These are phyloP conservation scores for Ceratobasidium sp. DNA, from an alignment of 1,284 basidiomycete genomes.

Conservation along the genomic window DNA sequence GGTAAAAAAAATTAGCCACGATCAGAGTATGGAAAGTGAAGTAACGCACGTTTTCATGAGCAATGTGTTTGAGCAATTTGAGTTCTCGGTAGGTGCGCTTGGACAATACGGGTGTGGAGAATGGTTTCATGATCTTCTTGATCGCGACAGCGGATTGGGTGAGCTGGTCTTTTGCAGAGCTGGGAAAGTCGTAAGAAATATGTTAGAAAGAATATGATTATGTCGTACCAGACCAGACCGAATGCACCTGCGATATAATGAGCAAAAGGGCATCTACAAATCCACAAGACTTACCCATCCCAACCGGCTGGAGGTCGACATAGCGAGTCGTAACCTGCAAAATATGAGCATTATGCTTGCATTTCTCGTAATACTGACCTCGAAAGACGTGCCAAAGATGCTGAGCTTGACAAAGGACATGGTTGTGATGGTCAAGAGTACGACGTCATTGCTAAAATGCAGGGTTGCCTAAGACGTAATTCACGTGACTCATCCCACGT, in stretches of 20 bases:
- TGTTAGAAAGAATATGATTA: no score
- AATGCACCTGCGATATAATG: constrained; percentile 77
- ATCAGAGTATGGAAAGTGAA: constrained; percentile 1
- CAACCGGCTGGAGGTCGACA: constrained; percentile 99
- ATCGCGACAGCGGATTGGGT: constrained; percentile 95
- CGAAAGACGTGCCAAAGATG: constrained; percentile 97
- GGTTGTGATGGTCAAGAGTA: constrained; percentile 15
- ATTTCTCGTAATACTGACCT: constrained; percentile 64
- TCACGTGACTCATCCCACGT: constrained; percentile 20
- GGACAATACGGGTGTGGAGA: constrained; percentile 96
- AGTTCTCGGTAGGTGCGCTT: constrained; percentile 99
- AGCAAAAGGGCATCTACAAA: constrained; percentile 12
- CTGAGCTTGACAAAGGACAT: constrained; percentile 98
- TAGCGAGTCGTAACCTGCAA: constrained; percentile 94
- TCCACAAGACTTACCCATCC: constrained; percentile 82
- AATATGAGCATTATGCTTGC: constrained; percentile 52
- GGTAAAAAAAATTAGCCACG: constrained; percentile 22
- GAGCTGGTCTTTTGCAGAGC: constrained; percentile 97
- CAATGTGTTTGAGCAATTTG: constrained; percentile 98
- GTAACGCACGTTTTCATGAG: constrained; percentile 90
- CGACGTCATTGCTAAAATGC: constrained; percentile 32
- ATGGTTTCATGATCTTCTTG: constrained; percentile 99
- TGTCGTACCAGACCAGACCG: constrained; percentile 89
- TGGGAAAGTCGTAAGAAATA: constrained; percentile 55
- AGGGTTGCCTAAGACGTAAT: constrained; percentile 15